Evolutionary conservation across 2,329 filamentous ascomycete genomes (phyloP).

Genomic region (Colletotrichum tofieldiae): DNA sequence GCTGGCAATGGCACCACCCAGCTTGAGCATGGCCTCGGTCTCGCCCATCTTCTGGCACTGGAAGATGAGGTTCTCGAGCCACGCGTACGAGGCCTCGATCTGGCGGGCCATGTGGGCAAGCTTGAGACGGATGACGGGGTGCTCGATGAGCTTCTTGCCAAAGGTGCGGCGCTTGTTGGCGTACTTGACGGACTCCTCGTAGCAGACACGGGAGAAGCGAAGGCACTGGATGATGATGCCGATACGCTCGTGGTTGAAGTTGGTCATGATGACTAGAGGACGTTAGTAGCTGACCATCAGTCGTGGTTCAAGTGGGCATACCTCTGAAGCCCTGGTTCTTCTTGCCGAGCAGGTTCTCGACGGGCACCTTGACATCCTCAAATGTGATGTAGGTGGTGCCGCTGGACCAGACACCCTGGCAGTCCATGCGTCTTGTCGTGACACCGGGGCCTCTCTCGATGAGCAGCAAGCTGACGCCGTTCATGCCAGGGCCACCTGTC

Average conservation of each 20-base stretch:
- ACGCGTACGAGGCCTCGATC: constrained; percentile 96
- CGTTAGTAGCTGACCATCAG: constrained; percentile 36
- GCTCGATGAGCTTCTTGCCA: constrained; percentile 95
- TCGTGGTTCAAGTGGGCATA: constrained; percentile 50
- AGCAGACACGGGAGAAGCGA: constrained; percentile 96
- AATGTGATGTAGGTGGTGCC: constrained; percentile 99
- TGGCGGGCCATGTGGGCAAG: constrained; percentile 98
- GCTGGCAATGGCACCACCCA: constrained; percentile 93
- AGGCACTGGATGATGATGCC: constrained; percentile 98
- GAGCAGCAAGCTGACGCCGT: constrained; percentile 89
- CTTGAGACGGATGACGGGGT: constrained; percentile 97
- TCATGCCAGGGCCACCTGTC: constrained; percentile 91
- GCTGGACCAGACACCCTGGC: constrained; percentile 95
- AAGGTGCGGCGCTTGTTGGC: constrained; percentile 98
- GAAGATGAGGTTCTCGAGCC: constrained; percentile 95
- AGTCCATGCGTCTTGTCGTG: constrained; percentile 95
- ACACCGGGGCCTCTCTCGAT: constrained; percentile 94
- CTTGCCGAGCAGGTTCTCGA: constrained; percentile 98
- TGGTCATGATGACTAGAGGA: constrained; percentile 90
- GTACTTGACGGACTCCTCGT: constrained; percentile 96
- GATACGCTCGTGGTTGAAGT: constrained; percentile 99
- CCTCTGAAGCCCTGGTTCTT: constrained; percentile 97
- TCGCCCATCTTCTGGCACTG: constrained; percentile 95
- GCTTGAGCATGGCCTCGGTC: constrained; percentile 94
- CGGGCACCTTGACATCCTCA: constrained; percentile 98